Base-by-base conservation (phyloP, 352 stramenopile genomes). In the Phytophthora agathidicida region DNA sequence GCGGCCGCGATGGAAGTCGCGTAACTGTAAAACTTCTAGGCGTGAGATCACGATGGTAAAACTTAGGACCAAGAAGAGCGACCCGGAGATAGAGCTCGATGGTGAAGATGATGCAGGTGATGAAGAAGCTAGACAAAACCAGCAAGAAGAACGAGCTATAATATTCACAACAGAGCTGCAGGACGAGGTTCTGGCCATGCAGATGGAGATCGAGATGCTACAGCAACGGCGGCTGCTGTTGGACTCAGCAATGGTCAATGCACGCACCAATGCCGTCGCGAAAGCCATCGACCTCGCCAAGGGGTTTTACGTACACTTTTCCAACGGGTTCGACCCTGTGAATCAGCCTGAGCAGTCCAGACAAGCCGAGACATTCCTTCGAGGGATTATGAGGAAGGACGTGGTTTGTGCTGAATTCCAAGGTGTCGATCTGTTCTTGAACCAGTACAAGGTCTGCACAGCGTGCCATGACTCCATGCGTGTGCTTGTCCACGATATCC, bases 391-490 rank as follows among this genome's bases (percentile, higher is more conserved):
- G 78, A 20, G 24, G 13, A 44, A 68, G 2, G 71, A 88, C 23
- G 73, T 60, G 3, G 33, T 83, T 6, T 88, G 78, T 53, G 69
- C 65, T 42, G 78, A 88, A 53, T 88, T 88, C 49, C 56, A 53
- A 14, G 78, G 78, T 16, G 75, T 88, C 2, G 65, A 84, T 17
- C 31, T 74, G 23, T 86, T 88, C 43, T 45, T 86, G 28, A 35
- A 58, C 8, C 75, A 86, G 41, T 88, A 84, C 39, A 50, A 80
- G 28, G 26, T 73, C 10, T 62, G 45, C n/a, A 78, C 73, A 1
- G 22, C 61, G 8, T 35, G 43, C 8, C 75, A 88, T 46, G 33
- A 32, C 10, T 69, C 58, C 10, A 65, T 80, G 48, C 43, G 27
- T 4, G 14, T 88, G 19, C 49, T 58, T 14, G 45, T 86, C 0